Base-by-base conservation (phyloP, 2,329 filamentous ascomycete genomes). In the Zymoseptoria pseudotritici region DNA sequence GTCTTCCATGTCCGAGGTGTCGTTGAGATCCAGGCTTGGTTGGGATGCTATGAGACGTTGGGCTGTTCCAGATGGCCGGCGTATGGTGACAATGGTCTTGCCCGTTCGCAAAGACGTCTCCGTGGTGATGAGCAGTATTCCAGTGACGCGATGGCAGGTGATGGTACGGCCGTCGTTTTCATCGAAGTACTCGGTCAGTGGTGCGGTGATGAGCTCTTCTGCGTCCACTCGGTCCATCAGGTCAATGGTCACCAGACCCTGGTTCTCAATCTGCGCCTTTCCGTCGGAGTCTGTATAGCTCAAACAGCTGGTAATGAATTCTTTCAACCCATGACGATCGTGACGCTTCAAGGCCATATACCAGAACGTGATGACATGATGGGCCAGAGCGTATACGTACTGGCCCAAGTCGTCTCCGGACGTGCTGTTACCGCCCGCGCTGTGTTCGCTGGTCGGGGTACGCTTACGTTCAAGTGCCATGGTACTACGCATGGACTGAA, bases 301-400 rank as follows among this genome's bases (percentile, higher is more conserved):
- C 11, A 99, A 81, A 64, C 91, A 91, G 69, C 88, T 91, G 10
- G 89, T 88, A 64, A 99, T 96, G 90, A 91, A 96, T 26, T 86
- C 86, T 56, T 97, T 91, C 65, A 96, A 87, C 62, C 85, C 90
- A 36, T 87, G 84, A 55, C 94, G 86, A 71, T 97, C 91, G 46
- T 87, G 84, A 56, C 96, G 82, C 70, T 91, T 93, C 67, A 99
- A 74, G 0, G 91, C 89, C 66, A 99, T 81, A 72, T 97, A 99
- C 94, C 94, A 99, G 72, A 96, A 97, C 1, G 91, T 88, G 65
- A 99, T 92, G 67, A 96, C 91, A 72, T 97, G 92, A 72, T 96
- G 96, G 8, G 93, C 93, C 56, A 97, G 79, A 1, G 91, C 89
- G 73, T 95, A 94, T 24, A 99, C 90, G 72, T 99, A 99, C 73